Base-by-base conservation (phyloP, 768 basidiomycete species). In the Russula virescens region DNA sequence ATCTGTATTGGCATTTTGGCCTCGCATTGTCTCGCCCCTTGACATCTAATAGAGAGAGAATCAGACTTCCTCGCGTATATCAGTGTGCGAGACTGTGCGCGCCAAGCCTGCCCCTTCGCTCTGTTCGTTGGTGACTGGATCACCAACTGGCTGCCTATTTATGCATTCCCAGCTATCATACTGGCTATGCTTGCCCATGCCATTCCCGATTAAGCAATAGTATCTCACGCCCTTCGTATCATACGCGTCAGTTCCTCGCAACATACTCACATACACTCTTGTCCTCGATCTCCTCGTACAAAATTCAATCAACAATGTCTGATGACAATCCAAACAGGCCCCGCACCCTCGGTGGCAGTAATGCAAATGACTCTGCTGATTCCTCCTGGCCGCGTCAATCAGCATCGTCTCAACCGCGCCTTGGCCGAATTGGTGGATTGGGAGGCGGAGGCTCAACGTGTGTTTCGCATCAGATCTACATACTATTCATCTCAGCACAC, bases 351-450 rank as follows among this genome's bases (percentile, higher is more conserved):
- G 66, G 64, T 1, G 66, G 66, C 4, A 54, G 31, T 3, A 42
- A 58, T 28, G 19, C 35, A 13, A 45, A 53, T 19, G 60, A 61
- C 0, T 16, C 58, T 2, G 1, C 28, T 5, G 28, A 56, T 5
- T 52, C 60, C 16, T 55, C 64, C 2, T 67, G 66, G 66, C 38
- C 49, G 9, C 61, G 58, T 49, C 23, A 61, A 21, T 23, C 46
- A 2, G 50, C 48, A 19, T 26, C 46, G 13, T 47, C 66, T 31
- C 58, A 23, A 5, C 64, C 67, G 7, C 64, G 67, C 35, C 66
- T 70, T 31, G 71, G 71, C 18, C 66, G 70, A n/a, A 69, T 71
- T 40, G 71, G 71, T 4, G 68, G 60, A 19, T 63, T 53, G 67
- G 65, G 58, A 55, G 34, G 43, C 34, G 56, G 46, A 58, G 62